Conservation (phyloP, 805 yeast genomes). For the Saturnispora zaruensis region DNA sequence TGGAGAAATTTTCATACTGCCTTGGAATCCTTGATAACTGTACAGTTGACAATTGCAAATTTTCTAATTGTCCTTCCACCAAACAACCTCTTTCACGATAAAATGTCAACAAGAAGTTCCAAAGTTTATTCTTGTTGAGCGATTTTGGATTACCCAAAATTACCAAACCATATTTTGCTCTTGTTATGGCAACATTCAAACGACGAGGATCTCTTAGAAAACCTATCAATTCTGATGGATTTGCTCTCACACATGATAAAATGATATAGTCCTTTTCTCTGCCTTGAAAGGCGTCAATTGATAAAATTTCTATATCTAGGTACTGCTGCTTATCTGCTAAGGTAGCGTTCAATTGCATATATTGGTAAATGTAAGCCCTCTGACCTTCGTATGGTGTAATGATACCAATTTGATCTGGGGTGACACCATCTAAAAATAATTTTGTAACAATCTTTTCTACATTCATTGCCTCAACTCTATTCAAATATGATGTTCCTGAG, state of each 20-base stretch:
- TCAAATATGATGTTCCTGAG: conserved; percentile 72
- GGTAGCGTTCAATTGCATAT: conserved; percentile 66
- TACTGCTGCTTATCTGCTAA: conserved; percentile 54
- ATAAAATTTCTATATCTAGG: conserved; percentile 73
- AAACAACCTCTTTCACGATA: conserved; percentile 78
- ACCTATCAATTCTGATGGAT: conserved; percentile 66
- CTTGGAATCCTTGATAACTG: conserved; percentile 30
- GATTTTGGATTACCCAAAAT: conserved; percentile 81
- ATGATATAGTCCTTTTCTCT: conserved; percentile 46
- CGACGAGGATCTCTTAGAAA: conserved; percentile 80
- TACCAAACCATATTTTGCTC: conserved; percentile 77
- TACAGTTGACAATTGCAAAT: conserved; percentile 62
- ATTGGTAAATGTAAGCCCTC: conserved; percentile 69
- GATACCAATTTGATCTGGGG: conserved; percentile 79
- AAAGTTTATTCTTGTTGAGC: conserved; percentile 57
- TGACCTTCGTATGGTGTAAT: conserved; percentile 95
- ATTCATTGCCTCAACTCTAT: conserved; percentile 83
- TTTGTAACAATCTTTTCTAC: conserved; percentile 71
- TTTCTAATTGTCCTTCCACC: conserved; percentile 83
- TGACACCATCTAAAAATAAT: conserved; percentile 67
- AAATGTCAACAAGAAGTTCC: conserved; percentile 72
- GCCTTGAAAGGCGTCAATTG: conserved; percentile 60
- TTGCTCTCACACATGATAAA: conserved; percentile 53
- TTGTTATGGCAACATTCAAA: conserved; percentile 79
- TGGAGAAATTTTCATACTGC: conserved; percentile 7